Conservation (phyloP, 192 early-diverging fungal species). For the Rhizophagus prolifer region DNA sequence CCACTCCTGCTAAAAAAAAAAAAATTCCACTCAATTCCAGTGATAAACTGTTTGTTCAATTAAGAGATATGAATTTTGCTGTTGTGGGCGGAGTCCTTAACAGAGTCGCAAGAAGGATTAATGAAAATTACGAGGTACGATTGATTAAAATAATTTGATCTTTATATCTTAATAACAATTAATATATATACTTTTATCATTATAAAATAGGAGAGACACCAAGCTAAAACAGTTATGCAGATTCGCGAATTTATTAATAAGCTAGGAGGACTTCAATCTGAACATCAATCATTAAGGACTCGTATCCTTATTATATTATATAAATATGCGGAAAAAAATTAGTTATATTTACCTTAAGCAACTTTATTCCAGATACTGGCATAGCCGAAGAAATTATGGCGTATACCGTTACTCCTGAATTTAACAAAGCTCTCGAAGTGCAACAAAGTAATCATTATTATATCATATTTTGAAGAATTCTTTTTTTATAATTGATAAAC, state of each 20-base stretch:
- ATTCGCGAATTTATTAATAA: conserved; percentile 92
- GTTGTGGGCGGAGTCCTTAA: conserved; percentile 83
- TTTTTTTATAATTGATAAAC: conserved; percentile 17
- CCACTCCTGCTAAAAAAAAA: conserved; percentile 54
- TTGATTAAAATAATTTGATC: neutral
- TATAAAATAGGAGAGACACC: conserved; percentile 67
- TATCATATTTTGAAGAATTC: neutral
- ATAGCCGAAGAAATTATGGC: conserved; percentile 81
- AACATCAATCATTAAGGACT: conserved; percentile 80
- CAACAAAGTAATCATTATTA: conserved; percentile 71
- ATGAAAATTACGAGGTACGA: conserved; percentile 79
- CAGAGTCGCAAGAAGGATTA: conserved; percentile 80
- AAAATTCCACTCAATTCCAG: conserved; percentile 78
- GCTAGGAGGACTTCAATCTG: conserved; percentile 77
- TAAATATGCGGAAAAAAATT: neutral
- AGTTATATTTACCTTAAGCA: conserved; percentile 14
- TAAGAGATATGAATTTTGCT: conserved; percentile 90
- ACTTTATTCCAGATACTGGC: conserved; percentile 57
- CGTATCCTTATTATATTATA: conserved; percentile 51
- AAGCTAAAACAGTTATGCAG: conserved; percentile 87
- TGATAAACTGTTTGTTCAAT: conserved; percentile 76
- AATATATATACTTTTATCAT: neutral
- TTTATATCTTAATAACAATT: neutral
- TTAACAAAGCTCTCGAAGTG: conserved; percentile 79
- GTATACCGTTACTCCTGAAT: conserved; percentile 77